Base-by-base conservation (phyloP, 768 basidiomycete genomes). In the Russula emetica region DNA sequence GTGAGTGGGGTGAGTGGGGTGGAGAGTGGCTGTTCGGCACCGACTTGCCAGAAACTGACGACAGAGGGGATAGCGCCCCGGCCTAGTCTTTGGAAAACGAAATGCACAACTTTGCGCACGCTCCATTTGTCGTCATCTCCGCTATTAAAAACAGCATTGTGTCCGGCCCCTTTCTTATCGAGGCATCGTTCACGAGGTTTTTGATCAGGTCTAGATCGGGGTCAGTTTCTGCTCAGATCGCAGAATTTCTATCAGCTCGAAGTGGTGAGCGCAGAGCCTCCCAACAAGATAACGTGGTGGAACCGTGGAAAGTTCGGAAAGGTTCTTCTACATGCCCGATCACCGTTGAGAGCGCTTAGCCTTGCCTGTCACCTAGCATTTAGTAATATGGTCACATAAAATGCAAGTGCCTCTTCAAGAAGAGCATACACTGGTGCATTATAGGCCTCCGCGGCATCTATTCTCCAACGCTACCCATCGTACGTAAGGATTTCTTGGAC, bases 111-210 rank as follows among this genome's bases (percentile, higher is more conserved):
- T 24, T 53, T 52, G 28, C n/a, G 50, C 26, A 16, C 2, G 28
- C 36, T 42, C 40, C 13, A 34, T 28, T 16, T 54, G 40, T 60
- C 51, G 26, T 36, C 50, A 60, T 44, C 42, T 61, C 60, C 52
- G 52, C 28, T 22, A 20, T 54, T 44, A 32, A 45, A 44, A 52
- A 9, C 38, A 40, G n/a, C 24, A 38, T 40, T 5, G 18, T 26
- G 20, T 28, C 50, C 2, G 3, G n/a, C 32, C 56, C 20, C 10
- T 50, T 52, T 20, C 38, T 51, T 51, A 58, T 58, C 45, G 16
- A 28, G 40, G 16, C 20, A 42, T 55, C 22, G 9, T 28, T 9
- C 58, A 38, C 20, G 50, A 28, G 34, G 3, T 47, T 40, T 20
- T 51, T 40, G 26, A 51, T 52, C 26, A 42, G 26, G 26, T 26